Conservation (phyloP, 768 basidiomycete species). For the Boletus sp. region DNA sequence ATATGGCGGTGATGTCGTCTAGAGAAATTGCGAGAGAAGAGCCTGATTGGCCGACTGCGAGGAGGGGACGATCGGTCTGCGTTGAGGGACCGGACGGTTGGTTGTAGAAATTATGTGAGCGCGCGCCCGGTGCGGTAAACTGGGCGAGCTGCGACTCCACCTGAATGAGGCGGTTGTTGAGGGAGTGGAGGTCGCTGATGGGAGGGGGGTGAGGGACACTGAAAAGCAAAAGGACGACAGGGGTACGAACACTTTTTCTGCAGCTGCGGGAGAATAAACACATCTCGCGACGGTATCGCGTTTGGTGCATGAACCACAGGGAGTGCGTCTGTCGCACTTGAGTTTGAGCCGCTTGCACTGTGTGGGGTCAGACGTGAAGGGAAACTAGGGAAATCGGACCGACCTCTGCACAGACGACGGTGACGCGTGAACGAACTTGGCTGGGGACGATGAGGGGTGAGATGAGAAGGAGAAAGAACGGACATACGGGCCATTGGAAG, state of each 20-base stretch:
- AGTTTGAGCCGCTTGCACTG: conserved; percentile 88
- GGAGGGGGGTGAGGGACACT: neutral
- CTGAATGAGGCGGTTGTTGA: conserved; percentile 75
- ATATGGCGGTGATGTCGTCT: conserved; percentile 58
- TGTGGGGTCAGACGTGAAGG: neutral
- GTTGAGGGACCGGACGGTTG: conserved; percentile 13
- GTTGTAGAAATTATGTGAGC: conserved; percentile 20
- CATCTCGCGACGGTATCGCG: conserved; percentile 73
- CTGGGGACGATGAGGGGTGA: conserved; percentile 31
- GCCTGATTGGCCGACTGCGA: conserved; percentile 38
- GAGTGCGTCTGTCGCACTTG: conserved; percentile 77
- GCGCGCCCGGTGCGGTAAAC: conserved; percentile 36
- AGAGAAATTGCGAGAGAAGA: conserved; percentile 53
- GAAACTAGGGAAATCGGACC: conserved; percentile 6
- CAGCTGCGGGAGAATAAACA: conserved; percentile 76
- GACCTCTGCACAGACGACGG: conserved; percentile 82
- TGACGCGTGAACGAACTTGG: conserved; percentile 73
- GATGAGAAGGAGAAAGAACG: conserved; percentile 3
- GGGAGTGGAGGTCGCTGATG: conserved; percentile 71
- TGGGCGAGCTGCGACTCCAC: conserved; percentile 62
- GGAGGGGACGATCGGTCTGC: conserved; percentile 29
- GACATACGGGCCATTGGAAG: conserved; percentile 33
- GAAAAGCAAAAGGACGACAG: neutral
- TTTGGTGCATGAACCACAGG: conserved; percentile 77
- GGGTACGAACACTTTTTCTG: conserved; percentile 74